Evolutionary conservation across 441 rosid species (phyloP), one percentile per base, ranked within the genome.

Genomic region (Gossypium aridum): DNA sequence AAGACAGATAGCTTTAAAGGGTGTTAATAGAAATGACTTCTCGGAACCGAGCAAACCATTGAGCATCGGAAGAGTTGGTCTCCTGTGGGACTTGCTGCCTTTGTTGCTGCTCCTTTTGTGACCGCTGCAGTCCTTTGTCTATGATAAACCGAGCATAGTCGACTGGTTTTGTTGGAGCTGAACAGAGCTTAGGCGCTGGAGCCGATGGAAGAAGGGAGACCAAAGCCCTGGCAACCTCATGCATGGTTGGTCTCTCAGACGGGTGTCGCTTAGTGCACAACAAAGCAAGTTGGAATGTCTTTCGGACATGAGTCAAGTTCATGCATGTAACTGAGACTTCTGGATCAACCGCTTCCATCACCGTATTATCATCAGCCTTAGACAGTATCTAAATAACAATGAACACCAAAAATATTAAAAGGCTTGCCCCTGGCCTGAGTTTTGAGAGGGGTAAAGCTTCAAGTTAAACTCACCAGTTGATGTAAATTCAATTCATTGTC

Each of bases 261-360:
- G 96, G 92, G 73, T 86, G 72, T 26, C 81, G 86, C 83, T 91
- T 93, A 1, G 98, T 83, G 82, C 98, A 95, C 61, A 93, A 59
- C 39, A 95, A 84, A 23, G 97, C 98, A 7, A 95, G 87, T 45
- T 89, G 98, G 81, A 93, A 87, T 2, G 86, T 87, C 85, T 93
- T 95, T 77, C 78, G 87, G 39, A 93, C 89, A 47, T 84, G 90
- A 10, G 80, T 57, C 64, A 84, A 31, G 73, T 95, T 88, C 76
- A 90, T 37, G 77, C 98, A 93, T 2, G 98, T 93, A 1, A 93
- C 90, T 0, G 95, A 85, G 13, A 95, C 97, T 79, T 93, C 98
- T 1, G 87, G 87, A 64, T 93, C 99, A 55, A 90, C 93, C 34
- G 93, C 91, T 28, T 93, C 98, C 98, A 91, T 95, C 28, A 93